Evolutionary conservation across 2,329 filamentous ascomycete species (phyloP), one percentile per base, ranked within the genome.

Genomic region (Rutstroemia sp.): DNA sequence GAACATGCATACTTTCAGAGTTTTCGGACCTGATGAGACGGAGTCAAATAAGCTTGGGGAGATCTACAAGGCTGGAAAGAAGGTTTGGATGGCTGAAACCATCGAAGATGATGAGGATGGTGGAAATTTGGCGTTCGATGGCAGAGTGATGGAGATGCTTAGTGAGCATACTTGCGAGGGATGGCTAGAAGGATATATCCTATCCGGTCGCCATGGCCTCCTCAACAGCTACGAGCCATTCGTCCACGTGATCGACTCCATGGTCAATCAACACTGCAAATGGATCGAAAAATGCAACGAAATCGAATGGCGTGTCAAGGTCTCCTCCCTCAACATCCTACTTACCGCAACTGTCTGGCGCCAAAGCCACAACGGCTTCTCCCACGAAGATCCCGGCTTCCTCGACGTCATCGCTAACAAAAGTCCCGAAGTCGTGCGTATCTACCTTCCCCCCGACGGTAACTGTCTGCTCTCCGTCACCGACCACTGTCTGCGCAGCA

Each of bases 261-360:
- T 92, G 87, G 87, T 92, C 59, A 90, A 90, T 70, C 87, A 90
- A 74, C 87, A 92, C 73, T 90, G 86, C 75, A 92, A 92, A 71
- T 91, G 87, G 87, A 79, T 91, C 51, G 87, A 92, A 70, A 92
- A 91, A 73, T 88, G 83, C 62, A 75, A 84, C n/a, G 87, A 91
- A 67, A 84, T 91, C 19, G 82, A 87, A 65, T 92, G 88, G 88
- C 82, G 88, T 52, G 80, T 77, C 64, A 85, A 85, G 70, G 75
- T 91, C 10, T 79, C 87, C 8, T 90, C 87, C 0, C 80, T 92
- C 64, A 92, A 92, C 73, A 90, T 91, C 62, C 79, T 92, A 14
- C 77, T 91, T 54, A 91, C 88, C 1, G 83, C 86, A 2, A 88
- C 88, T 7, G 87, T 91, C 57, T 91, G 87, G 88, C 77, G 88